These are phyloP conservation scores for Cyclanthera cordifolia DNA, from an alignment of 306 rosid genomes.

Conservation along the genomic window DNA sequence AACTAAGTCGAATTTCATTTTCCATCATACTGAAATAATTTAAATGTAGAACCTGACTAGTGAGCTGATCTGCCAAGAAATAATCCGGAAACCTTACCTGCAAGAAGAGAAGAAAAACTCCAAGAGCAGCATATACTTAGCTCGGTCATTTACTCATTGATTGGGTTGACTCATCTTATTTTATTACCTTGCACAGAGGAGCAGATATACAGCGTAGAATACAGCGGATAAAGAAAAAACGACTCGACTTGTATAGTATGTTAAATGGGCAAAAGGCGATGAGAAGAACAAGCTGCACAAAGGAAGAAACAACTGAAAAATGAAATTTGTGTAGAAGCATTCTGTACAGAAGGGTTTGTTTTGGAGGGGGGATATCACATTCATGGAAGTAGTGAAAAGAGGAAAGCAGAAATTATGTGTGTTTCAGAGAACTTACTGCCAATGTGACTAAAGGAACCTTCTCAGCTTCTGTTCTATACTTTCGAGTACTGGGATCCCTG, in stretches of 20 bases:
- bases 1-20: neutral
- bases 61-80: constrained; percentile 69
- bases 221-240: constrained; percentile 37
- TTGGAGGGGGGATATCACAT: too few relatives aligned
- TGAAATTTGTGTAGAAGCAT: neutral
- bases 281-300: constrained; percentile 53
- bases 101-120: neutral
- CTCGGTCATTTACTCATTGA: neutral
- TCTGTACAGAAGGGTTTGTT: neutral
- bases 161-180: neutral
- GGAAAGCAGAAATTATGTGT: neutral
- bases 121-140: neutral
- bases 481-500: constrained; percentile 25
- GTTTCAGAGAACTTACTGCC: constrained; percentile 32
- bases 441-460: constrained; percentile 52
- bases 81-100: constrained; percentile 65
- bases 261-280: constrained; percentile 43
- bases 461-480: constrained; percentile 40
- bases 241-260: constrained; percentile 42
- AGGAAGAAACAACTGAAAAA: constrained; percentile 1
- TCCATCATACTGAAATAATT: neutral
- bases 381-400: neutral
- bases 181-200: constrained; percentile 48
- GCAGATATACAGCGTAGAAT: constrained; percentile 47
- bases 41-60: constrained; percentile 41